These are phyloP conservation scores for Clonostachys rosea DNA, from an alignment of 2,329 filamentous ascomycete species.

Conservation along the genomic window DNA sequence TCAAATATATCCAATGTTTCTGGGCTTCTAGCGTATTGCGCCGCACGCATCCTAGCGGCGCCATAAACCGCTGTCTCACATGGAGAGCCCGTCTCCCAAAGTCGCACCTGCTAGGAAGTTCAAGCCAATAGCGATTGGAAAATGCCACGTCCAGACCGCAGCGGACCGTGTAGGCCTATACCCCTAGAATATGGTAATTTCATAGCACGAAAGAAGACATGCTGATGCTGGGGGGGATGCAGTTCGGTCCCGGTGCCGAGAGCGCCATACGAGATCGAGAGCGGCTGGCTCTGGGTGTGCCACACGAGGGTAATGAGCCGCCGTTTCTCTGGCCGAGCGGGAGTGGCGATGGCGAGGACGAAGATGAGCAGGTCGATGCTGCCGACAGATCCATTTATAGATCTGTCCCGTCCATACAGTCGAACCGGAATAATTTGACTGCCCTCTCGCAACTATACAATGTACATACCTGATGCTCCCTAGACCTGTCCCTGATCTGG, in stretches of 20 bases:
- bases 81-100: too few relatives aligned
- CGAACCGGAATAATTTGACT: constrained; percentile 50
- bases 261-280: constrained; percentile 27
- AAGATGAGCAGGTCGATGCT: constrained; percentile 1
- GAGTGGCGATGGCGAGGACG: constrained; percentile 12
- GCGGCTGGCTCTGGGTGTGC: constrained; percentile 14
- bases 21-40: too few relatives aligned
- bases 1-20: too few relatives aligned
- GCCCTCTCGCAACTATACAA: constrained; percentile 54
- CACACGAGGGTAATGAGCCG: constrained; percentile 11
- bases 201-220: too few relatives aligned
- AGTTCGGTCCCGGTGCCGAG: constrained; percentile 30
- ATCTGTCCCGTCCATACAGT: constrained; percentile 24
- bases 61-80: too few relatives aligned
- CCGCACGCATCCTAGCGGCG: too few relatives aligned
- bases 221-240: not conserved
- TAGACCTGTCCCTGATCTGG: not conserved
- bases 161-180: constrained; percentile 23
- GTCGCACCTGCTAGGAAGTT: not conserved
- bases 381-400: constrained; percentile 15
- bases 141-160: constrained; percentile 28
- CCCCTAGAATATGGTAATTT: not conserved
- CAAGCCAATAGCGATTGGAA: constrained; percentile 21
- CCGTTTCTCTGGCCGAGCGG: constrained; percentile 19
- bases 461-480: constrained; percentile 20